These are phyloP conservation scores for Phytophthora fragariaefolia DNA, from an alignment of 352 stramenopile genomes.

Conservation along the genomic window DNA sequence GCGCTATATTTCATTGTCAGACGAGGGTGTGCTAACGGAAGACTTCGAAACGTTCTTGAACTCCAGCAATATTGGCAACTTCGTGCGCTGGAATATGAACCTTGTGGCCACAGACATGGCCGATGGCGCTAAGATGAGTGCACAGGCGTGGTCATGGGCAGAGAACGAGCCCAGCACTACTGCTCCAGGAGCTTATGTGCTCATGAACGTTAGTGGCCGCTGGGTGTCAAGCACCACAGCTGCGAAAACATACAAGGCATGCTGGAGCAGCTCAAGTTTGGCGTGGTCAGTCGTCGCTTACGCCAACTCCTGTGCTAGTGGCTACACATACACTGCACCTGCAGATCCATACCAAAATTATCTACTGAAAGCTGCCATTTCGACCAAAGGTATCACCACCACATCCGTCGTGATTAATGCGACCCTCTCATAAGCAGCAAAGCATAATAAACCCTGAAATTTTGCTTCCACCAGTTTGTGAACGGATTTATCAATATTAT, in stretches of 20 bases:
- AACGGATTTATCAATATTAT: too few relatives aligned
- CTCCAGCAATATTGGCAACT: slow-evolving; percentile 48
- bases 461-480: too few relatives aligned
- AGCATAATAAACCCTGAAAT: neutral
- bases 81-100: slow-evolving; percentile 64
- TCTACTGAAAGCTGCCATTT: slow-evolving; percentile 42
- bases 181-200: slow-evolving; percentile 32
- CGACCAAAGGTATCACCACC: slow-evolving; percentile 34
- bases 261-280: slow-evolving; percentile 44
- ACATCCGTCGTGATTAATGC: slow-evolving; percentile 55
- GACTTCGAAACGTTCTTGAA: slow-evolving; percentile 42
- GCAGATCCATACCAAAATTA: slow-evolving; percentile 63
- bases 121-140: slow-evolving; percentile 53
- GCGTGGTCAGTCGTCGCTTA: slow-evolving; percentile 47
- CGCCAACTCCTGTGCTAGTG: slow-evolving; percentile 29
- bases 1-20: slow-evolving; percentile 57
- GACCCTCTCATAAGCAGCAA: slow-evolving; percentile 25
- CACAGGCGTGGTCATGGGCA: slow-evolving; percentile 57
- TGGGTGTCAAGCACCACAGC: slow-evolving; percentile 40
- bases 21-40: slow-evolving; percentile 31
- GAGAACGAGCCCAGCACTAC: slow-evolving; percentile 50
- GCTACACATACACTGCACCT: slow-evolving; percentile 39
- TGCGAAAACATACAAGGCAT: slow-evolving; percentile 42
- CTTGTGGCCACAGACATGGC: slow-evolving; percentile 53
- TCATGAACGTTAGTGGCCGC: slow-evolving; percentile 41